Base-by-base conservation (phyloP, 1,139 yeast genomes). In the Taphrina confusa region DNA sequence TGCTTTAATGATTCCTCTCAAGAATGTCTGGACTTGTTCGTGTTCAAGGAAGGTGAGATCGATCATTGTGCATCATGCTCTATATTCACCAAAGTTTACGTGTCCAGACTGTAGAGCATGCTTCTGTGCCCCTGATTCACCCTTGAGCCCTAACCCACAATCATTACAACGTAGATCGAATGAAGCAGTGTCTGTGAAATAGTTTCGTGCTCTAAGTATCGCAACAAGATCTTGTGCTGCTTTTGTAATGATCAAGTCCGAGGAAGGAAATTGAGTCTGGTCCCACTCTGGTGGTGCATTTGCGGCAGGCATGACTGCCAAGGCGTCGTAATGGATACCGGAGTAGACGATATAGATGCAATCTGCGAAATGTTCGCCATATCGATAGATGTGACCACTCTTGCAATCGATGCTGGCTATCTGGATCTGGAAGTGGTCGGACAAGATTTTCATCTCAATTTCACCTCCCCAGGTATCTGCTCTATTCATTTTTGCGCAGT, bases 401-500 rank as follows among this genome's bases (percentile, higher is more conserved):
- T 83, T 87, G 23, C 87, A 81, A 67, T 87, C 95, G 37, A 86
- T 72, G 27, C 89, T 83, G 61, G 79, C 76, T 39, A 87, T 82
- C 3, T 81, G 76, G 4, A 85, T 71, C 2, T 75, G 73, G 56
- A 85, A 76, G 67, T 79, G 76, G 31, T 78, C 75, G 1, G 89
- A 79, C 33, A 87, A 71, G 8, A 87, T 84, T 12, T 84, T 82
- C 61, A 87, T 73, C 69, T 87, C 95, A 46, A 87, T 86, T 3
- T 90, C 94, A 5, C 95, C 95, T 18, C 95, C 95, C 95, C 95
- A 87, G 22, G 87, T 79, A 50, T 79, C 82, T 30, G 78, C 78
- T 63, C 78, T 74, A 49, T 70, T 66, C 28, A 87, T 87, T 94
- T 94, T 87, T 8, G 73, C 66, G 52, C 80, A 74, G 68, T 87